A percentile compares a stretch with the other conserved stretches of the same genome.
These are phyloP conservation scores for Dryas drummondii DNA, from an alignment of 306 rosid genomes.

Conservation along the genomic window DNA sequence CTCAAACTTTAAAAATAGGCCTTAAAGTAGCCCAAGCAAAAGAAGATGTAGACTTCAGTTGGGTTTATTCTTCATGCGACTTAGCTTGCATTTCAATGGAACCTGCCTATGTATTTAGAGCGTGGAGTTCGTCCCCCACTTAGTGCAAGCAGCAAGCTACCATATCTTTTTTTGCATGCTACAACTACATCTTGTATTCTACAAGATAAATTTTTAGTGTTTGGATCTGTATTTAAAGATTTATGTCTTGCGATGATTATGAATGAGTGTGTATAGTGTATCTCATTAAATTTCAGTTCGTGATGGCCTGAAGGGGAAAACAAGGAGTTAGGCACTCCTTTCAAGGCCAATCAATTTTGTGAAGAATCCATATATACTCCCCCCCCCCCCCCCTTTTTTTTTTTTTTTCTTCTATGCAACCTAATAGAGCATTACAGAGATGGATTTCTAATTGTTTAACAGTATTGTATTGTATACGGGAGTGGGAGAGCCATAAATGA, in stretches of 20 bases:
- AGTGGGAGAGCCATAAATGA: background rate
- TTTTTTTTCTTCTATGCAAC: conserved; percentile 3
- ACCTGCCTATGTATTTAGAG: background rate
- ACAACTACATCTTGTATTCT: background rate
- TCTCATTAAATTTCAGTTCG: background rate
- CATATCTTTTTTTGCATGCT: background rate
- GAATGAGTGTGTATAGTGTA: background rate
- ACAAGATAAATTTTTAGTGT: background rate
- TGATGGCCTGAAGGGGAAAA: background rate
- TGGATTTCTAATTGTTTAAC: background rate
- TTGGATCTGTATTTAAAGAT: background rate
- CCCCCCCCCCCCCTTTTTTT: background rate
- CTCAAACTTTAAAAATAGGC: background rate
- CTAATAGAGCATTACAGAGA: background rate
- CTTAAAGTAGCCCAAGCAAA: background rate
- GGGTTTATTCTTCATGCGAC: background rate
- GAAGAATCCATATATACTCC: background rate
- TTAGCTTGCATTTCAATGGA: background rate
- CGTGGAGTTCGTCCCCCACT: no score
- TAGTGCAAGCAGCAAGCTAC: no score
- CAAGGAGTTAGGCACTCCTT: background rate
- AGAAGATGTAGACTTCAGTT: background rate
- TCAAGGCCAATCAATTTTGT: background rate
- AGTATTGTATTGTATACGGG: no score
- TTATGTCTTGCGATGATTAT: background rate